Evolutionary conservation across 2,329 filamentous ascomycete species (phyloP), one percentile per base, ranked within the genome.

Genomic region (Alternaria sp.): DNA sequence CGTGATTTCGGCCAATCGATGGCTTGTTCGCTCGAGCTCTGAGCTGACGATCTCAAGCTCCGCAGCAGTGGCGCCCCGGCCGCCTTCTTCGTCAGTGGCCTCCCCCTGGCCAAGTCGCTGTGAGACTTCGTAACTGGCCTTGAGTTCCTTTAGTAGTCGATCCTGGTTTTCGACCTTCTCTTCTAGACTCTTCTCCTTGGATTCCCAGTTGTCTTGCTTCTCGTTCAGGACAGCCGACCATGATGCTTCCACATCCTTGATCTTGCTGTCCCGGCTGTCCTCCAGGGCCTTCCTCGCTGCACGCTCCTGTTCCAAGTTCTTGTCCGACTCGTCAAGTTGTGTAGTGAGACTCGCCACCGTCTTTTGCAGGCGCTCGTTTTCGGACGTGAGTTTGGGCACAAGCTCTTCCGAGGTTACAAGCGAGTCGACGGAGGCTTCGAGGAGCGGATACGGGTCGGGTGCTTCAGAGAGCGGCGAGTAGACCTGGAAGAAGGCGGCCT

Each of bases 121-220:
- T 46, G 92, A 95, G 55, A 99, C 95, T 79, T 99, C 95, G 75
- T 97, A 97, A 81, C 89, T 97, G 26, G 95, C 95, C 80, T 97
- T 98, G 75, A 98, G 88, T 78, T 99, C 96, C 74, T 91, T 97
- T 68, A 99, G 81, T 39, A 99, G 81, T 7, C 93, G 89, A 49
- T 99, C 95, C 75, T 99, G 94, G 70, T 91, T 96, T 78, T 97
- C 94, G 3, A 96, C 85, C 80, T 97, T 98, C 70, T 98, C 94
- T 73, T 97, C 93, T 61, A 97, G 80, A 28, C 87, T 89, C 81
- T 91, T 92, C 81, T 99, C 95, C 76, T 96, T 97, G 8, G 94
- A 89, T 54, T 91, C 89, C 95, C 95, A 99, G 75, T 99, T 99
- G 77, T 94, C 93, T 71, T 92, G 91, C 81, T 97, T 97, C 83